Conservation (phyloP, 495 filamentous ascomycete species). For the Penicillium manginii region DNA sequence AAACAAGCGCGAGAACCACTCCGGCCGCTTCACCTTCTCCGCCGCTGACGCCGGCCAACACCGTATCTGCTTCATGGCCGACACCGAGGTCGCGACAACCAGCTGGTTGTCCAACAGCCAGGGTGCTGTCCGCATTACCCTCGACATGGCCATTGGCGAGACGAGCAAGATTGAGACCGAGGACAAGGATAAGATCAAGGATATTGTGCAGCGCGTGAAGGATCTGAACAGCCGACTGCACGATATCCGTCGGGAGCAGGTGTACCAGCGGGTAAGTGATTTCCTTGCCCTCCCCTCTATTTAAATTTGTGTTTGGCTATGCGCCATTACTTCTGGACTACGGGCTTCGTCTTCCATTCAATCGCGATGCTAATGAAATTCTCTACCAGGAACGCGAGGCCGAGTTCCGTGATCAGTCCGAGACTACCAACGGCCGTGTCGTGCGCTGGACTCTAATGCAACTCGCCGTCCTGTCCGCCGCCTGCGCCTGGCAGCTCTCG, state of each 20-base stretch:
- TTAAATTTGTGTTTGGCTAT: not conserved
- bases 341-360: not conserved
- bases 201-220: conserved; percentile 86
- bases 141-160: conserved; percentile 95
- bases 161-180: conserved; percentile 92
- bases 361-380: not conserved
- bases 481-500: conserved; percentile 96
- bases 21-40: conserved; percentile 94
- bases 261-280: conserved; percentile 86
- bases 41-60: conserved; percentile 93
- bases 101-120: conserved; percentile 72
- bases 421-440: conserved; percentile 88
- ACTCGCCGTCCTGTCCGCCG: conserved; percentile 81
- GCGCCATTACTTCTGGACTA: too few species aligned
- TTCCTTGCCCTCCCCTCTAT: conserved; percentile 14
- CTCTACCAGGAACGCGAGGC: conserved; percentile 84
- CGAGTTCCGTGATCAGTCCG: conserved; percentile 97
- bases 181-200: conserved; percentile 90
- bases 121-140: conserved; percentile 78
- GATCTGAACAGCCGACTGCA: conserved; percentile 87
- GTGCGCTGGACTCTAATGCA: conserved; percentile 94
- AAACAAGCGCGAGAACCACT: conserved; percentile 72
- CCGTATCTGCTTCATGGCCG: conserved; percentile 89
- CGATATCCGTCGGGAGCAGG: conserved; percentile 91
- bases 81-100: conserved; percentile 59